Percentiles rank a stretch among this genome's conserved stretches.
phyloP scores from a whole-genome alignment of 306 rosid genomes.

The Cucurbita maxima region DNA sequence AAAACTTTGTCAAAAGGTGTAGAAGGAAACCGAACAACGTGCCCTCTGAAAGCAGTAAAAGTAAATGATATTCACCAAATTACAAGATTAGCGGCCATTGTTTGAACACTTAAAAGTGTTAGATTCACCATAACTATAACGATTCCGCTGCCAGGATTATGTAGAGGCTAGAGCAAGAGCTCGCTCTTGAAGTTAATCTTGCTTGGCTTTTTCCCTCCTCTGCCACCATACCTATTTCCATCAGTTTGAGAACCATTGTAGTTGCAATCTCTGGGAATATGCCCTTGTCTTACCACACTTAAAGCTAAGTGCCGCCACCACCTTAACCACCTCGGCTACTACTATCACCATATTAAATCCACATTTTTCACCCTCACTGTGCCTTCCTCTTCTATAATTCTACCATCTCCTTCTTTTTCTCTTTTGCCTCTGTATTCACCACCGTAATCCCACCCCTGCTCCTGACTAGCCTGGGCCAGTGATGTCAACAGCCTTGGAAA shows the following conservation, averaged over 20 bases:
- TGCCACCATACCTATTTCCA: not conserved
- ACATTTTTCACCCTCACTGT: slow-evolving; percentile 23
- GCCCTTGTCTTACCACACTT: slow-evolving; percentile 24
- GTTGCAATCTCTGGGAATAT: slow-evolving; percentile 14
- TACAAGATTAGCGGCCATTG: slow-evolving; percentile 8
- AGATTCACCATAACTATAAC: slow-evolving; percentile 25
- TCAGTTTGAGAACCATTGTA: slow-evolving; percentile 9
- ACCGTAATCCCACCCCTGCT: slow-evolving; percentile 23
- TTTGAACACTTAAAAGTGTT: slow-evolving; percentile 30
- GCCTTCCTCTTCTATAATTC: slow-evolving; percentile 1
- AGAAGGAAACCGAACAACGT: not conserved
- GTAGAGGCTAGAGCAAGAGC: not conserved
- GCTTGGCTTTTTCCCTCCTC: not conserved
- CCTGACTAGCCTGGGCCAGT: slow-evolving; percentile 36
- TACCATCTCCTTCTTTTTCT: not conserved
- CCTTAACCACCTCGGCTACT: slow-evolving; percentile 9
- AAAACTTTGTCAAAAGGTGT: not conserved
- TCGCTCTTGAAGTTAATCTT: not conserved
- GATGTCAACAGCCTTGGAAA: slow-evolving; percentile 50
- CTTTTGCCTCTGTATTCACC: slow-evolving; percentile 8
- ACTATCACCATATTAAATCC: not conserved
- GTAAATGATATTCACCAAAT: not conserved
- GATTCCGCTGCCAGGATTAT: not conserved
- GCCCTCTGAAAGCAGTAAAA: not conserved
- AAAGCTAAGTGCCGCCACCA: slow-evolving; percentile 19